Evolutionary conservation across 2,329 filamentous ascomycete species (phyloP), one percentile per base, ranked within the genome.

Genomic region (Ceratocystiopsis minuta): DNA sequence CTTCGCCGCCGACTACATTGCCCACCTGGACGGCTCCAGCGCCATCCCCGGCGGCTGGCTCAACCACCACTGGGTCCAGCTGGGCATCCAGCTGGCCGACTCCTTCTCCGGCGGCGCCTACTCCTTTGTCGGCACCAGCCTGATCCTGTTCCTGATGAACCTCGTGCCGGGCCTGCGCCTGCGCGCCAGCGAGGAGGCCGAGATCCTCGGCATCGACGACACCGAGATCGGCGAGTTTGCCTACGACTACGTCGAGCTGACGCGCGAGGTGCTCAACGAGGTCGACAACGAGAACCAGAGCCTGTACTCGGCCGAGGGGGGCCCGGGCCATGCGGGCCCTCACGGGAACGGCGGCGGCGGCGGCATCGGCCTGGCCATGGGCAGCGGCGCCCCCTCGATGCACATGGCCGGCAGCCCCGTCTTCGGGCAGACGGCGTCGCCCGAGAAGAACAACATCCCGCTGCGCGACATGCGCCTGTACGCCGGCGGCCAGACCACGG

Each of bases 181-280:
- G 39, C 75, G 79, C 43, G 78, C 77, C 44, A 64, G 66, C 14
- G 63, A 74, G 49, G 75, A 78, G 51, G 76, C 79, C 40, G 79
- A 83, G 60, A 68, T 82, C 41, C 63, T 79, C 18, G 79, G 79
- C 40, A 62, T 75, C 28, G 81, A 86, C 53, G 80, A 85, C 53
- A 71, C 73, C 56, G 77, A 86, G 63, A 75, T 85, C 40, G 81
- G 81, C 59, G 81, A 87, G 61, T 86, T 86, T 53, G 80, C 80
- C 24, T 86, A 85, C 64, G 80, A 86, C 57, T 86, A 86, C 57
- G 80, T 86, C 51, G 80, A 86, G 70, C 55, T 75, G 38, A 43
- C 42, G 4, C 42, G 42, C 38, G 81, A 47, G 43, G 45, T 48
- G 6, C 47, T 48, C 47, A 48, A 48, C 45, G 48, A 49, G 39